Conservation (phyloP, 305 asterid genomes). For the Salvia sclarea region DNA sequence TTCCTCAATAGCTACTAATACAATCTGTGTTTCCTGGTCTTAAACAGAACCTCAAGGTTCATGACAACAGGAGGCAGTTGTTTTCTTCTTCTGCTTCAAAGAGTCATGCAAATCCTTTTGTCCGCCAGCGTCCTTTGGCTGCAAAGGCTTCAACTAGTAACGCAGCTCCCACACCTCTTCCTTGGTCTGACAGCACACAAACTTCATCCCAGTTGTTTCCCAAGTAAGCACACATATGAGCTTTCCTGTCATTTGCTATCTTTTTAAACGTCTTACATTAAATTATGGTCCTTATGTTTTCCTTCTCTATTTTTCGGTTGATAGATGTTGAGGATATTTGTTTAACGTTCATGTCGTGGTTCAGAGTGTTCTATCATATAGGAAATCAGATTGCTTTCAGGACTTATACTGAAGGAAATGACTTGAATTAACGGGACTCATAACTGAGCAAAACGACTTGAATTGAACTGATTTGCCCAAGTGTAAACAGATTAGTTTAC, state of each 20-base stretch:
- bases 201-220: constrained; percentile 45
- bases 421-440: not conserved
- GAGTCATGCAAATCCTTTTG: constrained; percentile 71
- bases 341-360: constrained; percentile 4
- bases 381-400: no score
- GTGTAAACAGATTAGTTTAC: constrained; percentile 13
- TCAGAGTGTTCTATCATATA: constrained; percentile 8
- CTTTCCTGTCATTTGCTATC: not conserved
- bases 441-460: not conserved
- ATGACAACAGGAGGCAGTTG: constrained; percentile 80
- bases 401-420: no score
- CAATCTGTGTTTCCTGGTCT: constrained; percentile 20
- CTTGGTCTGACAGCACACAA: constrained; percentile 51
- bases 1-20: constrained; percentile 17
- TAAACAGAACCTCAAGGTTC: constrained; percentile 84
- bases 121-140: constrained; percentile 89
- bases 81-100: constrained; percentile 73
- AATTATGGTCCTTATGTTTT: not conserved
- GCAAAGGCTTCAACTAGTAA: constrained; percentile 49
- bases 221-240: constrained; percentile 36
- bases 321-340: not conserved
- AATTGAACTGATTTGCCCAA: constrained; percentile 7
- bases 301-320: not conserved
- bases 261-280: not conserved
- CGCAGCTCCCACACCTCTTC: constrained; percentile 51